A percentile compares a stretch with the other conserved stretches of the same genome.
phyloP scores from a whole-genome alignment of 2,329 filamentous ascomycete genomes.

The Aspergillus ochraceoroseus region DNA sequence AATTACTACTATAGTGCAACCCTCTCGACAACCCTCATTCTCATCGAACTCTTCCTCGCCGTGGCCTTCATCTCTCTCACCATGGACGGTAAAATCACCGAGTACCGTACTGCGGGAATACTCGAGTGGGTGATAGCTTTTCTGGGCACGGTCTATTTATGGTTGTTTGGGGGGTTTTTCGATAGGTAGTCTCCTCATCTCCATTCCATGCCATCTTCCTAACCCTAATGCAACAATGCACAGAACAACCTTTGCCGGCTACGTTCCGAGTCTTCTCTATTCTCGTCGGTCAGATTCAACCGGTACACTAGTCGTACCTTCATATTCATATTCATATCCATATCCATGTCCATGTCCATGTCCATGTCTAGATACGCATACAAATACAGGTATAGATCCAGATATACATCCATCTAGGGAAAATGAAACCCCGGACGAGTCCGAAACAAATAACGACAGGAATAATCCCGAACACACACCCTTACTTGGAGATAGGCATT shows the following conservation, averaged over 20 bases:
- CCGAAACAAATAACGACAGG: no score
- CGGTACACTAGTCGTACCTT: background rate
- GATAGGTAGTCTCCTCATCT: slow-evolving; percentile 17
- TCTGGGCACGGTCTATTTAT: slow-evolving; percentile 20
- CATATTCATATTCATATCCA: background rate
- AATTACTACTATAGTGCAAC: slow-evolving; percentile 14
- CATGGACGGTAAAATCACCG: slow-evolving; percentile 11
- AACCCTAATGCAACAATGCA: no score
- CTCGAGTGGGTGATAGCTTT: slow-evolving; percentile 25
- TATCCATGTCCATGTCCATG: background rate
- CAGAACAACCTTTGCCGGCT: slow-evolving; percentile 14
- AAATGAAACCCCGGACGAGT: no score
- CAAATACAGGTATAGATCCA: no score
- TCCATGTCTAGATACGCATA: no score
- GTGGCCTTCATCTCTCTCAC: slow-evolving; percentile 20
- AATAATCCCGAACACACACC: slow-evolving; percentile 12
- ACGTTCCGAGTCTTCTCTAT: slow-evolving; percentile 17
- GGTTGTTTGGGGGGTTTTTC: slow-evolving; percentile 23
- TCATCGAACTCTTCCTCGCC: slow-evolving; percentile 19
- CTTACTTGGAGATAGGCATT: slow-evolving; percentile 9
- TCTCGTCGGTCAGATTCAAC: background rate
- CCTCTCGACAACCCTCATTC: slow-evolving; percentile 21
- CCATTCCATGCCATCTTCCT: no score
- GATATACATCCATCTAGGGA: no score
- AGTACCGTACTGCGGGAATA: slow-evolving; percentile 18